phyloP scores from a whole-genome alignment of 108 stramenopile species.

The Discostella pseudostelligera region DNA sequence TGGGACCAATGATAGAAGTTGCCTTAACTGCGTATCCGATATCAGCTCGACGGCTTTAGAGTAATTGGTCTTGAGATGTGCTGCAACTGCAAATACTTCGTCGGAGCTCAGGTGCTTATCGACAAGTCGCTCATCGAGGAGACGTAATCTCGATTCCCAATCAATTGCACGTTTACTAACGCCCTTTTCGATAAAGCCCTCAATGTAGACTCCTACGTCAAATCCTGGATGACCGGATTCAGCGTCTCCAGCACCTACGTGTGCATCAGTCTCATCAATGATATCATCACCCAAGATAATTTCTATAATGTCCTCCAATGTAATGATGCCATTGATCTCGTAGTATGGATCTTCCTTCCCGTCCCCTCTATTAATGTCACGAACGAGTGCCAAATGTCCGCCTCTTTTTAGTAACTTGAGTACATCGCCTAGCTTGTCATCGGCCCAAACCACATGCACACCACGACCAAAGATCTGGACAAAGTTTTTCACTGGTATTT shows the following conservation, averaged over 20 bases:
- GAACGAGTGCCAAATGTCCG: conserved; percentile 93
- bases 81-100: conserved; percentile 80
- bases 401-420: conserved; percentile 88
- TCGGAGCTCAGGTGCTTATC: conserved; percentile 67
- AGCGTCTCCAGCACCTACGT: conserved; percentile 65
- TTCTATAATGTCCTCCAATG: conserved; percentile 96
- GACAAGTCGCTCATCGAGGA: conserved; percentile 83
- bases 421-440: conserved; percentile 87
- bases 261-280: conserved; percentile 96
- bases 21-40: conserved; percentile 64
- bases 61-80: conserved; percentile 78
- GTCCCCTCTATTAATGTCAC: conserved; percentile 87
- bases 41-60: conserved; percentile 55
- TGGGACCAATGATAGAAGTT: conserved; percentile 61
- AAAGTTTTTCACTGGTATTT: conserved; percentile 83
- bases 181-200: conserved; percentile 24
- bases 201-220: conserved; percentile 40
- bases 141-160: conserved; percentile 71
- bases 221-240: conserved; percentile 50
- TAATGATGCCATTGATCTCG: conserved; percentile 95
- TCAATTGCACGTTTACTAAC: conserved; percentile 25
- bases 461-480: conserved; percentile 92
- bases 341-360: conserved; percentile 84
- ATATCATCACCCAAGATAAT: conserved; percentile 96
- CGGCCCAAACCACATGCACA: conserved; percentile 84